Percentiles rank a stretch among this genome's conserved stretches.
phyloP scores from a whole-genome alignment of 768 basidiomycete species.

The Pluteus cervinus region DNA sequence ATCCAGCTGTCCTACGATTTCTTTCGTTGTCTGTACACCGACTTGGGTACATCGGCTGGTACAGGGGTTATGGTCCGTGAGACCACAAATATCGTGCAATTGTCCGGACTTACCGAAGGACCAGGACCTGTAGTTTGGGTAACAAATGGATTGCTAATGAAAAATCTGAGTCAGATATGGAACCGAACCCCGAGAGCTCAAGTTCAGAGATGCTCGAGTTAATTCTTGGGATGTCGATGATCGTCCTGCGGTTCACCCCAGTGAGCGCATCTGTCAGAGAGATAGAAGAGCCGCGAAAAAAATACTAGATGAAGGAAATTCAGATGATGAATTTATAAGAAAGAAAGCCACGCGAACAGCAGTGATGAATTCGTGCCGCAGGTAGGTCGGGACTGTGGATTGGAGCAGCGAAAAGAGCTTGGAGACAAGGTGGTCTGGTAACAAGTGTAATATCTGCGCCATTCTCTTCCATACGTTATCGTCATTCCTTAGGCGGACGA shows the following conservation, averaged over 20 bases:
- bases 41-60: constrained; percentile 57
- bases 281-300: constrained; percentile 49
- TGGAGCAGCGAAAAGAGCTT: constrained; percentile 47
- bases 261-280: constrained; percentile 42
- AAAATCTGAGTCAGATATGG: constrained; percentile 43
- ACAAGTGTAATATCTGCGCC: constrained; percentile 30
- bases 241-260: constrained; percentile 45
- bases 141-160: constrained; percentile 42
- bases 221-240: constrained; percentile 36
- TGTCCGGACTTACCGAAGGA: constrained; percentile 57
- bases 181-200: constrained; percentile 40
- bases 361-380: constrained; percentile 50
- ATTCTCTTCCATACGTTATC: constrained; percentile 32
- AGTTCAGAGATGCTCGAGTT: constrained; percentile 37
- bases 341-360: constrained; percentile 30
- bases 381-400: constrained; percentile 40
- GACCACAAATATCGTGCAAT: constrained; percentile 1
- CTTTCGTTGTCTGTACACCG: constrained; percentile 39
- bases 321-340: background rate
- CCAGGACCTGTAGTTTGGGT: constrained; percentile 37
- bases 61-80: constrained; percentile 4
- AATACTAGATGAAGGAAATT: constrained; percentile 33
- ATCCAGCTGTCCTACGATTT: constrained; percentile 34
- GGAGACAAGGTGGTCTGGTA: constrained; percentile 49
- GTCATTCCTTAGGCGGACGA: constrained; percentile 33